phyloP scores from a whole-genome alignment of 805 yeast genomes.

The Yarrowia sp. region DNA sequence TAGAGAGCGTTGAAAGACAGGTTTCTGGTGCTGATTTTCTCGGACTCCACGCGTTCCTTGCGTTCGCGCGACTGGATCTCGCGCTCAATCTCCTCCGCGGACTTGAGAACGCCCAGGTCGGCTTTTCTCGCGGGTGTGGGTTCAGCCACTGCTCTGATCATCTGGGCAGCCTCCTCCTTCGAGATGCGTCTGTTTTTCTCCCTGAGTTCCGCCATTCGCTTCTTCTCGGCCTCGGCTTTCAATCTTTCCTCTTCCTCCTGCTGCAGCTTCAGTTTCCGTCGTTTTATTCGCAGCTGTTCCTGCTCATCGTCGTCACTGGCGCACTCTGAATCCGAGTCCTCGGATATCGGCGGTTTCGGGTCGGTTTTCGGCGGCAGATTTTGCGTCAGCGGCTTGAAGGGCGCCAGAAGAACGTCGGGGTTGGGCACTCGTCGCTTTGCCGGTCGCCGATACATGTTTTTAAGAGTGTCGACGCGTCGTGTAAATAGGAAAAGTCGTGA shows the following conservation, averaged over 20 bases:
- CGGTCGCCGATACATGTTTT: background rate
- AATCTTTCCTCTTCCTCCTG: background rate
- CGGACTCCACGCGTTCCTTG: slow-evolving; percentile 1
- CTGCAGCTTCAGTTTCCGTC: slow-evolving; percentile 1
- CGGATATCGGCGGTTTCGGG: background rate
- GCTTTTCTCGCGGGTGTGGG: background rate
- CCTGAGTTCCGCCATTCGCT: background rate
- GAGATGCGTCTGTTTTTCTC: background rate
- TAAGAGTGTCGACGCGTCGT: background rate
- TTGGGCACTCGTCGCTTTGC: slow-evolving; percentile 1
- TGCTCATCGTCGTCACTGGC: slow-evolving; percentile 8
- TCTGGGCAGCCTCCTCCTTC: background rate
- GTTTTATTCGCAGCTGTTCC: slow-evolving; percentile 8
- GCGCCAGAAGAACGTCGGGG: slow-evolving; percentile 11
- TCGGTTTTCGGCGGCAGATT: background rate
- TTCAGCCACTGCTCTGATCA: background rate
- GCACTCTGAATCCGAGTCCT: background rate
- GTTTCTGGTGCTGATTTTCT: background rate
- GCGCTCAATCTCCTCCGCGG: slow-evolving; percentile 12
- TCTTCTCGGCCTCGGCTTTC: background rate
- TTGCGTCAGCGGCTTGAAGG: slow-evolving; percentile 13
- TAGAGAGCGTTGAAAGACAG: slow-evolving; percentile 47
- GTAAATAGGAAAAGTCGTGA: slow-evolving; percentile 3
- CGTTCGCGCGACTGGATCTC: background rate
- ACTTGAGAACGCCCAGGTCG: background rate